Conservation (phyloP, 768 basidiomycete species). For the Cytidiella melzeri region DNA sequence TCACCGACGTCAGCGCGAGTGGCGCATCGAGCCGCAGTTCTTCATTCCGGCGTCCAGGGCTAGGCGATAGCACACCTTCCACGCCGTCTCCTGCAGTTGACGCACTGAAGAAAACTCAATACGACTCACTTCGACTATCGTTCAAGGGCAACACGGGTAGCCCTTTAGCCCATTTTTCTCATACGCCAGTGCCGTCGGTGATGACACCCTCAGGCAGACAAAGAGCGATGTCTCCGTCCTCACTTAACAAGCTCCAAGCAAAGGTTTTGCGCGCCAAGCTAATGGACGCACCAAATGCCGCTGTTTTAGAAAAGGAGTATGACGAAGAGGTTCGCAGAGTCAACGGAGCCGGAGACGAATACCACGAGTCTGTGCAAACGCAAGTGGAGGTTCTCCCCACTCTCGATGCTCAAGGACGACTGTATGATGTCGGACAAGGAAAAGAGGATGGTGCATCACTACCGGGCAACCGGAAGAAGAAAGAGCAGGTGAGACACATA, state of each 20-base stretch:
- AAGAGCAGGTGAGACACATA: conserved; percentile 47
- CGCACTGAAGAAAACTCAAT: conserved; percentile 39
- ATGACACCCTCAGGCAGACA: conserved; percentile 59
- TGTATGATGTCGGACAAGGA: conserved; percentile 91
- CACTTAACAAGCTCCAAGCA: conserved; percentile 89
- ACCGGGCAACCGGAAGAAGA: conserved; percentile 76
- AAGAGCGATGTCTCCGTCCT: conserved; percentile 62
- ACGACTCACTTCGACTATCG: conserved; percentile 57
- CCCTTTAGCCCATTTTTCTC: conserved; percentile 45
- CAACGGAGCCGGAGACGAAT: conserved; percentile 29
- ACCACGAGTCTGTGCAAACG: conserved; percentile 20
- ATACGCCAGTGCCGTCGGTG: conserved; percentile 87
- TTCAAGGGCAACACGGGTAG: conserved; percentile 48
- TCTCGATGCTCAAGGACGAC: conserved; percentile 70
- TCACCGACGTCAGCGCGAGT: conserved; percentile 56
- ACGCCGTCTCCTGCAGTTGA: conserved; percentile 46
- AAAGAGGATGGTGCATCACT: conserved; percentile 44
- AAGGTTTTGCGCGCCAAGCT: conserved; percentile 89
- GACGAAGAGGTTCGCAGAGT: conserved; percentile 57
- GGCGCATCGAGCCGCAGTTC: conserved; percentile 73
- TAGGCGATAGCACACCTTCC: conserved; percentile 44
- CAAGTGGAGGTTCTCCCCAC: conserved; percentile 86
- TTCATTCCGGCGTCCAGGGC: conserved; percentile 79
- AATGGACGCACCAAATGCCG: conserved; percentile 73
- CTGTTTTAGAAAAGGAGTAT: conserved; percentile 77